Conservation (phyloP, 306 rosid genomes). For the Medicago ruthenica region DNA sequence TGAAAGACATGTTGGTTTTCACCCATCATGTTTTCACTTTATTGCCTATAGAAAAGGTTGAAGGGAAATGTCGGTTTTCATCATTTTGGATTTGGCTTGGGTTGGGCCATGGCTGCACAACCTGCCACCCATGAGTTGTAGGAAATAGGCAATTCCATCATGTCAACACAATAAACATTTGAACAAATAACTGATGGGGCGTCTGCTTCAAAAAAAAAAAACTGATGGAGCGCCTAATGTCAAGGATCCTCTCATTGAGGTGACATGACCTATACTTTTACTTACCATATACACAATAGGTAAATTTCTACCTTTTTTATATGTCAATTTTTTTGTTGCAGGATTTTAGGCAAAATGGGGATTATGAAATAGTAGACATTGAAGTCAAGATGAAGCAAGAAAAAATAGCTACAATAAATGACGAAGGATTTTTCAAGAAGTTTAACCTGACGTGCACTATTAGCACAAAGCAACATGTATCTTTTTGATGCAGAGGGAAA, state of each 20-base stretch:
- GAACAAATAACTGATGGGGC: too few relatives aligned
- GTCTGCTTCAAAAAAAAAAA: too few relatives aligned
- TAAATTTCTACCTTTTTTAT: slow-evolving; percentile 18
- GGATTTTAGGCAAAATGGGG: slow-evolving; percentile 88
- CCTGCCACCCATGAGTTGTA: too few relatives aligned
- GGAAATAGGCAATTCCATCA: slow-evolving; percentile 34
- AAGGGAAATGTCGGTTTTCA: too few relatives aligned
- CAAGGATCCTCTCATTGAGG: too few relatives aligned
- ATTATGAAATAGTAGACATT: slow-evolving; percentile 74
- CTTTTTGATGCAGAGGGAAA: slow-evolving; percentile 80
- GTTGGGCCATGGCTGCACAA: too few relatives aligned
- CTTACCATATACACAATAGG: neutral
- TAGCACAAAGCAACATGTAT: slow-evolving; percentile 86
- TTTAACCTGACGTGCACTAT: slow-evolving; percentile 66
- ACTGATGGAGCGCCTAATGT: too few relatives aligned
- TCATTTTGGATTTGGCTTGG: too few relatives aligned
- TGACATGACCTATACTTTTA: slow-evolving; percentile 27
- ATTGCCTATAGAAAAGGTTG: too few relatives aligned
- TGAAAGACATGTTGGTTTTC: too few relatives aligned
- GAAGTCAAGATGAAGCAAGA: slow-evolving; percentile 65
- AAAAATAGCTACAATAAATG: slow-evolving; percentile 56
- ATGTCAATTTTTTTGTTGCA: slow-evolving; percentile 40
- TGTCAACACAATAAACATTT: slow-evolving; percentile 75
- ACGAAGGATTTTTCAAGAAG: slow-evolving; percentile 83
- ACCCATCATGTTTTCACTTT: too few relatives aligned